Evolutionary conservation across 139 green algal genomes (phyloP).

Genomic region (Diplosphaera chodatii): DNA sequence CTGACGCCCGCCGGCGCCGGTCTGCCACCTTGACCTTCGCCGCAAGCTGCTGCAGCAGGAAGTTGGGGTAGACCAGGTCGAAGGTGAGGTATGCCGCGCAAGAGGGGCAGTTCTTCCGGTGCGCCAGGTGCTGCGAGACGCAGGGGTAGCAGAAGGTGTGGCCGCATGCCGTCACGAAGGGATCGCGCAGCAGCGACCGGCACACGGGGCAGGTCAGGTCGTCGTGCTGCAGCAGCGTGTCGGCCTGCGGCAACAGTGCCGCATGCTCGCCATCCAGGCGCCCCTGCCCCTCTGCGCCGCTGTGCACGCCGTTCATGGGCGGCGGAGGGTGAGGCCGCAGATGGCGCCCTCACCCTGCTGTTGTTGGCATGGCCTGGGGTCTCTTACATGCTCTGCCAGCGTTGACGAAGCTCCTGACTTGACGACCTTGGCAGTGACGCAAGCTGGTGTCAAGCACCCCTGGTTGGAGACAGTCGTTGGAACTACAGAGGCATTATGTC

Average conservation of each 20-base stretch:
- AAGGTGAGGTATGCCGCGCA: conserved; percentile 55
- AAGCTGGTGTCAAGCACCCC: no score
- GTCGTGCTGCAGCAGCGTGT: conserved; percentile 5
- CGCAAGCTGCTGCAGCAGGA: conserved; percentile 41
- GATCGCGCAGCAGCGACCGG: conserved; percentile 60
- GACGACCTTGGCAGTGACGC: no score
- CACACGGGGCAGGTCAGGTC: conserved; percentile 75
- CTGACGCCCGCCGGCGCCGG: background rate
- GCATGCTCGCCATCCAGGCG: background rate
- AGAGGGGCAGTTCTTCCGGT: conserved; percentile 57
- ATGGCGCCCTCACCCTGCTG: no score
- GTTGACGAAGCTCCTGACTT: no score
- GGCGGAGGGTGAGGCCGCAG: no score
- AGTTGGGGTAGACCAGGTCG: conserved; percentile 75
- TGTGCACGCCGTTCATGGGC: background rate
- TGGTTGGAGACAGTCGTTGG: no score
- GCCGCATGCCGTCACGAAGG: conserved; percentile 75
- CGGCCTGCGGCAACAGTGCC: background rate
- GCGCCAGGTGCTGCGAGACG: conserved; percentile 60
- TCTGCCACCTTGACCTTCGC: background rate
- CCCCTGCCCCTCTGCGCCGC: no score
- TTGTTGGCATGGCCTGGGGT: no score
- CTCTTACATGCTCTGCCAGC: no score
- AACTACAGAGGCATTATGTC: no score
- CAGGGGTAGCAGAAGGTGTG: conserved; percentile 82